Evolutionary conservation across 208 protist genomes (phyloP).

Genomic region (Cochliopodium minus): DNA sequence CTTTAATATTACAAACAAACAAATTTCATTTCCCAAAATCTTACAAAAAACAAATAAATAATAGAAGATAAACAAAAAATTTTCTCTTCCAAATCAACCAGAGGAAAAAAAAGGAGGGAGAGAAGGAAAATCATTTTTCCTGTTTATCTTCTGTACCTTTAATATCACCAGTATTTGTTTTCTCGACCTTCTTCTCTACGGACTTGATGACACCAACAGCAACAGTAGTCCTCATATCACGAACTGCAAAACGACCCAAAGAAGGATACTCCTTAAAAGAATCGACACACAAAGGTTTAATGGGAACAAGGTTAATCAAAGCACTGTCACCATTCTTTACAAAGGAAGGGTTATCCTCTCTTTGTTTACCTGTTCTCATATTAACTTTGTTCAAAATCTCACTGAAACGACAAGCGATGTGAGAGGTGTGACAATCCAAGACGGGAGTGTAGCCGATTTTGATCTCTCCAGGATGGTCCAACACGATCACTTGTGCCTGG

Average conservation of each 20-base stretch:
- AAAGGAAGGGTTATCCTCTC: constrained; percentile 26
- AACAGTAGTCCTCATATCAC: constrained; percentile 31
- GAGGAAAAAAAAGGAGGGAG: no score
- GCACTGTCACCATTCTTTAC: constrained; percentile 34
- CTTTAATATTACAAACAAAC: no score
- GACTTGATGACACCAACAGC: constrained; percentile 32
- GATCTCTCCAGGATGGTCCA: constrained; percentile 36
- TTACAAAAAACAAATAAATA: no score
- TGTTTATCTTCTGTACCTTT: neutral
- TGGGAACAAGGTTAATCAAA: constrained; percentile 27
- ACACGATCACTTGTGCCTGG: constrained; percentile 32
- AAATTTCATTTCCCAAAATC: no score
- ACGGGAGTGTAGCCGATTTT: constrained; percentile 38
- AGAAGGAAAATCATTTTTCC: no score
- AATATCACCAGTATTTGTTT: neutral
- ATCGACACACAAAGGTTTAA: constrained; percentile 36
- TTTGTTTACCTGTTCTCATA: constrained; percentile 31
- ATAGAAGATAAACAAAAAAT: no score
- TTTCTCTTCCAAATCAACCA: no score
- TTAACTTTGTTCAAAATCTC: constrained; percentile 33
- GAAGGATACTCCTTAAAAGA: constrained; percentile 35
- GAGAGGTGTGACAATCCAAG: constrained; percentile 28
- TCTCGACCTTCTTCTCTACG: neutral
- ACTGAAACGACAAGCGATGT: constrained; percentile 28
- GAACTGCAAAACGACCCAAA: constrained; percentile 32